Evolutionary conservation across 352 stramenopile species (phyloP).

Genomic region (Phytopythium litorale): DNA sequence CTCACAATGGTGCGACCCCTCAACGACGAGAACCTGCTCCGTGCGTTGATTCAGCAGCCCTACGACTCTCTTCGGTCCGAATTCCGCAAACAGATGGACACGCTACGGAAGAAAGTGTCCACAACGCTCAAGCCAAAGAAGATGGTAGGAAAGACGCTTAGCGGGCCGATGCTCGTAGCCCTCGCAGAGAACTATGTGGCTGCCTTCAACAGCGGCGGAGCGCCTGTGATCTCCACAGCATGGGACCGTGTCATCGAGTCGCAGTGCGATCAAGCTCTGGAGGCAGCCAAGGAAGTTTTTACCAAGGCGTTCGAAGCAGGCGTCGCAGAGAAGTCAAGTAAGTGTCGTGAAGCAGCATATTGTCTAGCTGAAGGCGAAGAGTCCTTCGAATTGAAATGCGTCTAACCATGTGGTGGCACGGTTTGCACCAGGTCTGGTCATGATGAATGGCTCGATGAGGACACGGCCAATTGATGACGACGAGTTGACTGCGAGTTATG

Average conservation of each 20-base stretch:
- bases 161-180: constrained; percentile 63
- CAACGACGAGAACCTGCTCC: constrained; percentile 56
- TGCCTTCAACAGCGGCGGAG: constrained; percentile 64
- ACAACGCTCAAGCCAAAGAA: constrained; percentile 54
- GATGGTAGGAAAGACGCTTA: constrained; percentile 57
- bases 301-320: constrained; percentile 22
- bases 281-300: constrained; percentile 51
- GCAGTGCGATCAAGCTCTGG: constrained; percentile 61
- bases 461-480: constrained; percentile 34
- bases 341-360: constrained; percentile 7
- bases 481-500: constrained; percentile 28
- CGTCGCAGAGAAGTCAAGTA: constrained; percentile 31
- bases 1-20: constrained; percentile 75
- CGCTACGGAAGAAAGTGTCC: constrained; percentile 55
- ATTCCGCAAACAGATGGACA: constrained; percentile 60
- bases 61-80: constrained; percentile 55
- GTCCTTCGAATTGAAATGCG: not conserved
- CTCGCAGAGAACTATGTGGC: constrained; percentile 61
- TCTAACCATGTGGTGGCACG: constrained; percentile 6
- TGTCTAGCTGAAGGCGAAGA: no score
- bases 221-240: constrained; percentile 73
- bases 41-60: constrained; percentile 45
- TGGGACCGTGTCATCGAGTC: constrained; percentile 80
- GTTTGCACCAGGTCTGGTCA: constrained; percentile 16
- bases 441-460: constrained; percentile 24